These are phyloP conservation scores for Daldinia bambusicola DNA, from an alignment of 495 filamentous ascomycete genomes.

Conservation along the genomic window DNA sequence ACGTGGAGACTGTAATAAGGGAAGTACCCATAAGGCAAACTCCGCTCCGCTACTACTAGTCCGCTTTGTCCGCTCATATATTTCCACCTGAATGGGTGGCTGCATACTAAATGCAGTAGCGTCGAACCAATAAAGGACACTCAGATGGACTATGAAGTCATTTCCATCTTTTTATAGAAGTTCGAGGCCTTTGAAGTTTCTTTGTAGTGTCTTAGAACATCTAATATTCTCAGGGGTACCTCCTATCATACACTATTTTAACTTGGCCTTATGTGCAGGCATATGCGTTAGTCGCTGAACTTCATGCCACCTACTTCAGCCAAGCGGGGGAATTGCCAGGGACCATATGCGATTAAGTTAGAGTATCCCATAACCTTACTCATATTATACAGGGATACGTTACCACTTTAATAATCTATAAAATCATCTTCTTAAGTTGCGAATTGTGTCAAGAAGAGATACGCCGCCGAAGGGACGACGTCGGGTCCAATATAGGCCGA, in stretches of 20 bases:
- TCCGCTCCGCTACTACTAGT: constrained; percentile 13
- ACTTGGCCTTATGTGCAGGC: background rate
- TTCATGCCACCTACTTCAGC: background rate
- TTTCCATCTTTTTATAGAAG: background rate
- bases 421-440: constrained; percentile 23
- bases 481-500: constrained; percentile 40
- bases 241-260: no score
- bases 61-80: constrained; percentile 31
- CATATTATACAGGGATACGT: background rate
- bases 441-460: constrained; percentile 20
- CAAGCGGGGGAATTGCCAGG: background rate
- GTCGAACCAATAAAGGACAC: background rate
- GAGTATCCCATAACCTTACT: background rate
- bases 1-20: constrained; percentile 10
- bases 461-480: constrained; percentile 23
- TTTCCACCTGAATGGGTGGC: constrained; percentile 23
- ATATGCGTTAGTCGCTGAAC: background rate
- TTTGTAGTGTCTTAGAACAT: no score
- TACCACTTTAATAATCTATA: background rate
- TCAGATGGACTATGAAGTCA: background rate
- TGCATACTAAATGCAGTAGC: constrained; percentile 14
- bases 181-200: background rate
- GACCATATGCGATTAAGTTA: background rate
- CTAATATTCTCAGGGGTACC: no score
- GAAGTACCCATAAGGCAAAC: background rate